Base-by-base conservation (phyloP, 2,329 filamentous ascomycete genomes). In the Sporothrix pseudoabietina region DNA sequence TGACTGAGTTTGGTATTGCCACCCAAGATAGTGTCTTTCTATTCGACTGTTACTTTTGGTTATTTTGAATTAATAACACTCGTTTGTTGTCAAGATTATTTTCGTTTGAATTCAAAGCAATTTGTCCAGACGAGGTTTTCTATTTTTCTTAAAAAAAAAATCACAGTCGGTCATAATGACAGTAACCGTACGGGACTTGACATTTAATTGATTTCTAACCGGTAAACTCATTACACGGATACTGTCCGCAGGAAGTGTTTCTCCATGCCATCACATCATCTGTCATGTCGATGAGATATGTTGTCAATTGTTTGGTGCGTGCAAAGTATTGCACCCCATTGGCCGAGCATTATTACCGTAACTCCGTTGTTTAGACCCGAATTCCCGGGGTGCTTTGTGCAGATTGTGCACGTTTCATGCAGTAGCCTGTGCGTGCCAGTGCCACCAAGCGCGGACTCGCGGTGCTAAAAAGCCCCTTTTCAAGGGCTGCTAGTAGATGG, bases 181-280 rank as follows among this genome's bases (percentile, higher is more conserved):
- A 35, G 8, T 35, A 35, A 35, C 3, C 35, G 35, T 35, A 35
- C 4, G 35, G 8, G 6, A 30, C 32, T 16, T 32, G 10, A 1
- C 55, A 16, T 26, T 44, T 44, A 65, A 22, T 65, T 65, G 59
- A 65, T 65, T 65, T 65, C 39, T 26, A 26, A 66, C 39, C 4
- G 9, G 2, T 26, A 14, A 6, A 8, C 5, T n/a, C 4, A 19
- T 6, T 26, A 14, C 14, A 8, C 5, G 7, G n/a, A n/a, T 30
- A n/a, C 8, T 47, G 16, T 4, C 12, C 39, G 10, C 12, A 19
- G 61, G 12, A 66, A 30, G 14, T 30, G 6, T 5, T 47, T 19
- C 22, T 22, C 39, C 22, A 55, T 55, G 8, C 4, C 39, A 66
- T 66, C 61, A 66, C 61, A 47, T 19, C 61, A 47, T 66, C 39